phyloP scores from a whole-genome alignment of 345 rosid species.

The Populus alba region DNA sequence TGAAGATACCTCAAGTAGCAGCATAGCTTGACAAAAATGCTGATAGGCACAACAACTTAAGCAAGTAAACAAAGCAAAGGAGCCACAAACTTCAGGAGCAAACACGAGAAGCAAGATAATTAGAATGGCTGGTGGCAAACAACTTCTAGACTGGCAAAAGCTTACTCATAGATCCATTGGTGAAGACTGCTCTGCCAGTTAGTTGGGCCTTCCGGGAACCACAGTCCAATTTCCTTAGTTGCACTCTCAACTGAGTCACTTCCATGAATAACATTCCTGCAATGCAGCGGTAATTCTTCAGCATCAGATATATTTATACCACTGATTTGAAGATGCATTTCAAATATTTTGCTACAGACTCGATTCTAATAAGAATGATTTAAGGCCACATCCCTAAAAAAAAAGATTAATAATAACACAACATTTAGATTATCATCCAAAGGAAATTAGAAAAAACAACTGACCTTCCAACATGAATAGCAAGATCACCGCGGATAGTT shows the following conservation, averaged over 20 bases:
- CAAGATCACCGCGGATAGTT: conserved; percentile 92
- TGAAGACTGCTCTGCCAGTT: conserved; percentile 78
- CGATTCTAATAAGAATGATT: background rate
- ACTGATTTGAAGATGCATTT: background rate
- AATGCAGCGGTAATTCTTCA: background rate
- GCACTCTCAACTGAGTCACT: conserved; percentile 86
- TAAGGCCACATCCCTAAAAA: background rate
- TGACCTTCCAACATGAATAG: conserved; percentile 86
- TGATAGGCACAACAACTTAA: background rate
- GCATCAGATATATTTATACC: background rate
- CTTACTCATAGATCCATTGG: conserved; percentile 85
- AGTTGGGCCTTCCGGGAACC: conserved; percentile 84
- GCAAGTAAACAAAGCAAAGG: background rate
- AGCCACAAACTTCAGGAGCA: background rate
- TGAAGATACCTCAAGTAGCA: background rate
- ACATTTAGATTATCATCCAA: background rate
- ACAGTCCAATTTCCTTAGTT: conserved; percentile 76
- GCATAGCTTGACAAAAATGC: background rate
- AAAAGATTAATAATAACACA: too few species aligned
- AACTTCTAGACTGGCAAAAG: background rate
- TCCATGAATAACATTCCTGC: conserved; percentile 89
- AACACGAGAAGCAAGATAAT: background rate
- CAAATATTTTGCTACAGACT: background rate
- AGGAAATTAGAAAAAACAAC: background rate
- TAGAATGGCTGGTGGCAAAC: background rate